Percentiles rank a stretch among this genome's conserved stretches.
phyloP scores from a whole-genome alignment of 176 grass and related monocot genomes.

The Oryza nivara region DNA sequence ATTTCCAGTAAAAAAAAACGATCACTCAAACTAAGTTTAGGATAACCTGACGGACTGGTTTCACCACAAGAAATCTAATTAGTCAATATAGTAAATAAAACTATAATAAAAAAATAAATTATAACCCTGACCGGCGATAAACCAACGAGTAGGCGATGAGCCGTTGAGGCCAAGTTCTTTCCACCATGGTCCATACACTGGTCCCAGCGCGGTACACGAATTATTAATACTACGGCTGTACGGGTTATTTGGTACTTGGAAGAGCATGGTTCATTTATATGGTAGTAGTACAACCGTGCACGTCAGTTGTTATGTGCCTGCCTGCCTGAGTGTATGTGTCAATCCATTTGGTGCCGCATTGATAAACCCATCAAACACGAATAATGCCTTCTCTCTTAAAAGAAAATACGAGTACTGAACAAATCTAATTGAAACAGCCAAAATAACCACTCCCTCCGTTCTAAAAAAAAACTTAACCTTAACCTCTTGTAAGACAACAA shows the following conservation, averaged over 20 bases:
- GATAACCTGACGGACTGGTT: too few relatives aligned
- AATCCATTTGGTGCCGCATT: neutral
- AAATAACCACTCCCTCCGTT: neutral
- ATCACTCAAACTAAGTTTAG: too few relatives aligned
- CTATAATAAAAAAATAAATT: too few relatives aligned
- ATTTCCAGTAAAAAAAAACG: too few relatives aligned
- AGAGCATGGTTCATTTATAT: neutral
- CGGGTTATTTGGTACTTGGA: neutral
- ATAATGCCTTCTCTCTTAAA: neutral
- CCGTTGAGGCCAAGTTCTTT: too few relatives aligned
- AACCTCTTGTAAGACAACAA: too few relatives aligned
- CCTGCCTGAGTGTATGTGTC: neutral
- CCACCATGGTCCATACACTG: neutral
- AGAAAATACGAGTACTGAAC: neutral
- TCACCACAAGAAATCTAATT: too few relatives aligned
- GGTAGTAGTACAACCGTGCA: neutral
- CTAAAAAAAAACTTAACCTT: too few relatives aligned
- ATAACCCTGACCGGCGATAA: too few relatives aligned
- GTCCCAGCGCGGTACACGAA: neutral
- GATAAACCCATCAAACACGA: neutral
- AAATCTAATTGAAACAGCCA: neutral
- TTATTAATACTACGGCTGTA: neutral
- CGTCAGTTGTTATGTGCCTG: constrained; percentile 12
- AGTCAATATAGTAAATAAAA: too few relatives aligned
- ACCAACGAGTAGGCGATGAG: too few relatives aligned